Evolutionary conservation across 2,329 filamentous ascomycete genomes (phyloP).

Genomic region (Pezizomycotina sp.): DNA sequence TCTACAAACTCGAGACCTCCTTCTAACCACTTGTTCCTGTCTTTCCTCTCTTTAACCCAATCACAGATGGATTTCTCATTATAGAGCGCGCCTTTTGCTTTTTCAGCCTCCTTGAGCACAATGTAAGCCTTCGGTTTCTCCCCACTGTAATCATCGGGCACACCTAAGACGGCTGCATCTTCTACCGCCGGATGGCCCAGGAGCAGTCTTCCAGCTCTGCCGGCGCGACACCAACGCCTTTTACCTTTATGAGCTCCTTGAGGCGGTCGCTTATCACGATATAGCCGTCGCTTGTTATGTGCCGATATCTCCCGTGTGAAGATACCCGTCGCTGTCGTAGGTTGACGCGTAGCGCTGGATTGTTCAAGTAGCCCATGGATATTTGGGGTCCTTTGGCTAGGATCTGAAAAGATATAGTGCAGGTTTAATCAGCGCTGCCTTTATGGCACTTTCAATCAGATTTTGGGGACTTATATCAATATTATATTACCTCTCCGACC

Average conservation of each 20-base stretch:
- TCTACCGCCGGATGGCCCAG: constrained; percentile 41
- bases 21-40: too few species aligned
- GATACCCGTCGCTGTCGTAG: constrained; percentile 35
- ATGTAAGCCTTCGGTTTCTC: too few species aligned
- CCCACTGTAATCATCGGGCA: constrained; percentile 39
- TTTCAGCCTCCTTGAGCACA: too few species aligned
- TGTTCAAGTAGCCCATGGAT: constrained; percentile 37
- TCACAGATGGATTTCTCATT: too few species aligned
- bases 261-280: constrained; percentile 44
- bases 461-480: too few species aligned
- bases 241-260: constrained; percentile 54
- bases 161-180: constrained; percentile 41
- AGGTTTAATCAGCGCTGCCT: constrained; percentile 43
- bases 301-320: constrained; percentile 45
- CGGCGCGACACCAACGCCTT: constrained; percentile 45
- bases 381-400: constrained; percentile 35
- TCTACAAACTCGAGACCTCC: too few species aligned
- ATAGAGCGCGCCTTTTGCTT: too few species aligned
- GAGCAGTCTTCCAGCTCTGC: constrained; percentile 48
- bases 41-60: too few species aligned
- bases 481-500: too few species aligned
- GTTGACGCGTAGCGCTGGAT: constrained; percentile 32
- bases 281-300: constrained; percentile 37
- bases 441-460: constrained; percentile 43
- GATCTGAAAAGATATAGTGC: constrained; percentile 35